Base-by-base conservation (phyloP, 2,329 filamentous ascomycete genomes). In the Thielaviopsis musarum region DNA sequence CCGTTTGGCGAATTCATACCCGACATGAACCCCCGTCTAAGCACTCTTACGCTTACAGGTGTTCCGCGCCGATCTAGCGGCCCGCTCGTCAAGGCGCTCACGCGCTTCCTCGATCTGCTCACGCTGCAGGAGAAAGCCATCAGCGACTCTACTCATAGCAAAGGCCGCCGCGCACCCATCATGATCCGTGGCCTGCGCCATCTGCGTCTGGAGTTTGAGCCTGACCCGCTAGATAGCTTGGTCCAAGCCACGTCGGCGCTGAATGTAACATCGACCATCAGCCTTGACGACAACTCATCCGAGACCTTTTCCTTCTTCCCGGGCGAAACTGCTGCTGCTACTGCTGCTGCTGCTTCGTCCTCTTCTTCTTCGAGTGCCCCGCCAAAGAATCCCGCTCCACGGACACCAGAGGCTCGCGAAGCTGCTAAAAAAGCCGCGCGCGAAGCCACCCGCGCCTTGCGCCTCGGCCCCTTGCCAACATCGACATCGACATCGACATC, bases 1-100 rank as follows among this genome's bases (percentile, higher is more conserved):
- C 74, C 76, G 2, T 30, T 38, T n/a, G 69, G 74, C 56, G 66
- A 70, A 15, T 78, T 80, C 58, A 66, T 72, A 3, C 81, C 81
- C 0, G 75, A 81, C 55, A 75, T 77, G 69, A 84, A 83, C 61
- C 75, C 79, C 0, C 74, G 79, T 3, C 66, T 84, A 22, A 67
- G 66, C 12, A 77, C 74, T 0, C 64, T 84, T 24, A 78, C 76
- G 3, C 68, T 84, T 22, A 80, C 78, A 0, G 69, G 72, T 28
- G 71, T 84, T 2, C 81, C 81, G 0, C 72, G 77, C 7, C 73
- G 73, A 24, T 81, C 80, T 0, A 71, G 67, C 4, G 80, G 79
- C 0, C 72, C 72, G 5, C 61, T 82, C 15, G 72, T 78, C 34
- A 64, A 70, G n/a, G 71, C 68, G n/a, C 66, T 84, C 4, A 66